Evolutionary conservation across 1,139 yeast species (phyloP), one percentile per base, ranked within the genome.

Genomic region (Magnusiomyces magnusii): DNA sequence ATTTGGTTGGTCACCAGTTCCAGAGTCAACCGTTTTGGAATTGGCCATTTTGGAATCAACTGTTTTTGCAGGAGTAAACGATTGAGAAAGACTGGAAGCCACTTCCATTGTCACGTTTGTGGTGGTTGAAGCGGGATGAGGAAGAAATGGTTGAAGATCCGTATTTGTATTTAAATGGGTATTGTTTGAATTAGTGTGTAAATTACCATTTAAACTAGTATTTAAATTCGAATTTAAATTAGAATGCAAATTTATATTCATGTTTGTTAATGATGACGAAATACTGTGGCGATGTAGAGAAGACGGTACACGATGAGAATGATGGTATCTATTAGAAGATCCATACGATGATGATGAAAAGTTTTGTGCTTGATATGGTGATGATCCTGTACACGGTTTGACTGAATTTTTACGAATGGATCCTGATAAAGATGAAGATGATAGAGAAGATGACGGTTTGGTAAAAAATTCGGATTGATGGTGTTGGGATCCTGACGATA

Each of bases 71-170:
- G 53, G 61, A 5, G 67, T 61, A 2, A 66, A 57, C 10, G 62
- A 60, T 27, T 65, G n/a, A n/a, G n/a, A n/a, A n/a, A n/a, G n/a
- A n/a, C n/a, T 65, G 7, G 65, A 58, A 7, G 64, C 69, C 25
- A 61, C 60, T 10, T 64, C 71, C 66, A 68, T 67, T 53, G 72
- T 63, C 56, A 69, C 62, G 57, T 67, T 66, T 42, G 73, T 65
- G 34, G 73, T 66, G 15, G 69, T 62, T 2, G 63, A 61, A 17
- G 69, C 63, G 17, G 72, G 69, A 47, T 66, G 67, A 17, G 71
- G 68, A 23, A 62, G 57, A 57, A 69, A 68, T 34, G 62, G 59
- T 31, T 64, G 66, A 47, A 62, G 61, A n/a, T n/a, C n/a, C n/a
- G n/a, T n/a, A n/a, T n/a, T n/a, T n/a, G n/a, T n/a, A n/a, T n/a